Evolutionary conservation across 1,284 basidiomycete genomes (phyloP), one percentile per base, ranked within the genome.

Genomic region (Malassezia yamatoensis): DNA sequence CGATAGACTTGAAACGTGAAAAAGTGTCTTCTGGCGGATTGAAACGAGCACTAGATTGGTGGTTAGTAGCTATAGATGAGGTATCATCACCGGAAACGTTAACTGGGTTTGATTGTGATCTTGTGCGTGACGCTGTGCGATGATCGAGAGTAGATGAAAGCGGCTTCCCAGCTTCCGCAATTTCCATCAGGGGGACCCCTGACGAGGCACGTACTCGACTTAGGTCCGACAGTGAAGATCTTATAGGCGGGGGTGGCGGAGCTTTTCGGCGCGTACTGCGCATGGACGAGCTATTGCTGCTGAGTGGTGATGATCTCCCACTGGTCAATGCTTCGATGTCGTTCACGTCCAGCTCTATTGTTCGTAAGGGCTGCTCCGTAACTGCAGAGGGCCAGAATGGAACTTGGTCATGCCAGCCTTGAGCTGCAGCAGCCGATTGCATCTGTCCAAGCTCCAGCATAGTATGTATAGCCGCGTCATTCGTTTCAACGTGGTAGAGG

Each of bases 401-500:
- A 33, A 8, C 0, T 2, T 11, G 16, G 7, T 49, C 47, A 38
- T 29, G 20, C 33, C 2, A 7, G 16, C 20, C 37, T 8, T 20
- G 34, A 1, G 35, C 47, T 5, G 54, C 54, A 16, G 54, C 43
- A 3, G 54, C 47, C 2, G 54, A 46, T 35, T 56, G 54, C n/a
- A 56, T 36, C 16, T 32, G 40, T 8, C 37, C 42, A 8, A 56
- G 49, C 11, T 40, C 16, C 2, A 51, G 37, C 33, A 37, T 34
- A 16, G 50, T 33, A n/a, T 41, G 48, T 18, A 55, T 49, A 15
- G 48, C 39, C 16, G 29, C 45, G 10, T 49, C 38, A 16, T 34
- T 38, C 1, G 53, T 47, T 16, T 43, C 18, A 9, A 48, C 53
- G 46, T 49, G 46, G 29, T 24, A 54, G 4, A 49, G 20, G 5